Conservation (phyloP, 139 green algal genomes). For the Pleodorina starrii region DNA sequence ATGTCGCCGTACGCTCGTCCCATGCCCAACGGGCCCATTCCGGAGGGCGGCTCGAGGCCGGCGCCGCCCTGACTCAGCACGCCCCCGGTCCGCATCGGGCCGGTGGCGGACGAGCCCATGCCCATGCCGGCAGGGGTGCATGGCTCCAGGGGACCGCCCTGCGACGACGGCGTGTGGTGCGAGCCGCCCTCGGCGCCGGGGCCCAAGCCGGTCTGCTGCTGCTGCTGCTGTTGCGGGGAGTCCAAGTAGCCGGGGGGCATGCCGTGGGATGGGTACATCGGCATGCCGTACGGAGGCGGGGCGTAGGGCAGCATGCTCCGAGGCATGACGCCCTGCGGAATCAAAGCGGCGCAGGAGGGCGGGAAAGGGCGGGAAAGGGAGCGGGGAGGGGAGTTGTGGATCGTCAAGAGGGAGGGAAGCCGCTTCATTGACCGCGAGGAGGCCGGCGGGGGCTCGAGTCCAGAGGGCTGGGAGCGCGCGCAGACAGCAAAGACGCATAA, state of each 20-base stretch:
- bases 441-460: too few relatives aligned
- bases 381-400: too few relatives aligned
- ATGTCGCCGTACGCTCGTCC: constrained; percentile 13
- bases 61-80: background rate
- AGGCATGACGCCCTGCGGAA: background rate
- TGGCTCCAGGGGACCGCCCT: background rate
- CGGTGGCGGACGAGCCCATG: background rate
- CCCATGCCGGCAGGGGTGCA: background rate
- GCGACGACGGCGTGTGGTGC: background rate
- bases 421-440: too few relatives aligned
- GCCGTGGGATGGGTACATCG: background rate
- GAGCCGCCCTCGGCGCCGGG: background rate
- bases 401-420: too few relatives aligned
- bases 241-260: constrained; percentile 5
- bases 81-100: background rate
- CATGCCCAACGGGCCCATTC: constrained; percentile 2
- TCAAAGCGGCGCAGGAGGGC: too few relatives aligned
- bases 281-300: constrained; percentile 9
- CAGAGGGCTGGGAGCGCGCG: too few relatives aligned
- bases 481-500: too few relatives aligned
- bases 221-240: too few relatives aligned
- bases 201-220: background rate
- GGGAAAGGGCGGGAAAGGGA: too few relatives aligned
- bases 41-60: background rate
- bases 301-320: constrained; percentile 18